A percentile compares a stretch with the other conserved stretches of the same genome.
phyloP scores from a whole-genome alignment of 2,329 filamentous ascomycete species.

The Hirsutella minnesotensis region DNA sequence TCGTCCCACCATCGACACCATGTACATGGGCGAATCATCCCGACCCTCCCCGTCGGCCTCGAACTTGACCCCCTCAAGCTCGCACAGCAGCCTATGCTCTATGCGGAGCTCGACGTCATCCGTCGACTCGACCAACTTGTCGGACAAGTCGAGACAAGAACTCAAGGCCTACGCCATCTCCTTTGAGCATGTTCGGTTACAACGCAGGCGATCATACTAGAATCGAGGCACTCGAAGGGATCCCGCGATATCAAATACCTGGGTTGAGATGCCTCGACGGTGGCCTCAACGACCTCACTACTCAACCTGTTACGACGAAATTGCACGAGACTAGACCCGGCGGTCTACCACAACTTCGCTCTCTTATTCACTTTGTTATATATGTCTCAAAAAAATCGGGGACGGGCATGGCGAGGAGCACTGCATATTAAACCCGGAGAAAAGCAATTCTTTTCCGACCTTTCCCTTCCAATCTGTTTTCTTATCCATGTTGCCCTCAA shows the following conservation, averaged over 20 bases:
- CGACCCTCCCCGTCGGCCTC: slow-evolving; percentile 16
- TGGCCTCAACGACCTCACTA: neutral
- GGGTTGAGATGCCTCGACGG: neutral
- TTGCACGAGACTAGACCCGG: slow-evolving; percentile 4
- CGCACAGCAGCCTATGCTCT: slow-evolving; percentile 74
- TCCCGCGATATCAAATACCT: slow-evolving; percentile 1
- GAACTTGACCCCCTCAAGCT: slow-evolving; percentile 58
- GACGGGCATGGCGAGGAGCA: slow-evolving; percentile 34
- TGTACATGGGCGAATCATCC: slow-evolving; percentile 14
- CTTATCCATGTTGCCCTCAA: slow-evolving; percentile 8
- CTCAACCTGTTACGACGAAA: slow-evolving; percentile 4
- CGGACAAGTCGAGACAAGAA: slow-evolving; percentile 66
- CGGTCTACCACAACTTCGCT: slow-evolving; percentile 6
- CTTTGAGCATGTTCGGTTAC: slow-evolving; percentile 67
- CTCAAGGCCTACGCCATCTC: slow-evolving; percentile 77
- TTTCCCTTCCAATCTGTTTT: slow-evolving; percentile 11
- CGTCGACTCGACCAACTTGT: slow-evolving; percentile 46
- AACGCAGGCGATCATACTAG: slow-evolving; percentile 46
- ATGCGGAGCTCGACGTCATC: slow-evolving; percentile 51
- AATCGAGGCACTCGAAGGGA: neutral
- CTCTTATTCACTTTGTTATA: slow-evolving; percentile 6
- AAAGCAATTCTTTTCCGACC: slow-evolving; percentile 10
- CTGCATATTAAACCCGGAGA: slow-evolving; percentile 33
- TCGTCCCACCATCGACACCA: slow-evolving; percentile 13
- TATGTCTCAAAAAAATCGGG: slow-evolving; percentile 2